Evolutionary conservation across 2,329 filamentous ascomycete genomes (phyloP), one percentile per base, ranked within the genome.

Genomic region (Cladosporium sp.): DNA sequence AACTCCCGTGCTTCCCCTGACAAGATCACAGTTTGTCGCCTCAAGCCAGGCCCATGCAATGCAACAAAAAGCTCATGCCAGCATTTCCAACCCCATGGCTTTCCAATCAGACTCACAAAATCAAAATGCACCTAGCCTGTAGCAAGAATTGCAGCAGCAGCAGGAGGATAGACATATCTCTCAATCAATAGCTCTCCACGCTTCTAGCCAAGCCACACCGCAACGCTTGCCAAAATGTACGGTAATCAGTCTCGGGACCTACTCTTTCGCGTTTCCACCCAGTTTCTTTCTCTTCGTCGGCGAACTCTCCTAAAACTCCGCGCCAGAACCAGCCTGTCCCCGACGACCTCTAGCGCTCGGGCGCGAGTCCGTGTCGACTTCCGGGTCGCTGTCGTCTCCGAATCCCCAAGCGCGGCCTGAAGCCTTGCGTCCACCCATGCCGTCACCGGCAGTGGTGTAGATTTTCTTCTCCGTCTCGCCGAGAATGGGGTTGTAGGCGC

Each of bases 381-480:
- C 62, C n/a, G 60, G 57, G 27, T 75, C 74, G 25, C 75, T 76
- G 39, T 75, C 74, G 38, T 75, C 77, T 15, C 77, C 77, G 54
- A 81, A 78, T 43, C 76, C 71, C 81, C 82, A 86, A 60, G 74
- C 67, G 49, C 78, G 71, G 11, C 54, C 70, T 35, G 75, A 72
- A 38, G 76, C 78, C 64, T 75, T 79, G 55, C 72, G 72, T 35
- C 78, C 78, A 38, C 83, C 83, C 83, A 86, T 86, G 47, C 84
- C 84, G 43, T 69, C 65, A 33, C 66, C 66, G 32, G 66, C 66
- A 16, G 63, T 66, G 56, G 63, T 64, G 59, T 66, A 66, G 46
- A 66, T 65, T 59, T 65, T 66, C 59, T 63, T 60, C 41, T 57
- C 55, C 35, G 22, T 38, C 33, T 50, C 48, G 25, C 39, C 48